Evolutionary conservation across 208 protist species (phyloP), one percentile per base, ranked within the genome.

Genomic region (Wallacemonas rigidus): DNA sequence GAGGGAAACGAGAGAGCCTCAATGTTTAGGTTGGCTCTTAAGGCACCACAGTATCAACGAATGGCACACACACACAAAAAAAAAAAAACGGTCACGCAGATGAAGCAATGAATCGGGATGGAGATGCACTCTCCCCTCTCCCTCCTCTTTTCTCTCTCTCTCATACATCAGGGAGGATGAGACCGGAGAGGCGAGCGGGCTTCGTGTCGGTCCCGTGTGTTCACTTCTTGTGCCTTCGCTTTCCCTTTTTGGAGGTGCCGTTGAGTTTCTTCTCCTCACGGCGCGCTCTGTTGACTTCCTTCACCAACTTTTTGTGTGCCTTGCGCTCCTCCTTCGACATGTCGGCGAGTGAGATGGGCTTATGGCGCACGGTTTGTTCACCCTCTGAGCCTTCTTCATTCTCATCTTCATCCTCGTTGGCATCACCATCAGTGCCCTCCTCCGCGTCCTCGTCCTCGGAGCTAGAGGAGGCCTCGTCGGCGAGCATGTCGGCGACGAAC

Each of bases 251-350:
- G 43, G 55, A 72, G 51, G 62, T 65, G 43, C 75, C 81, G 11
- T 82, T 82, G 63, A 85, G 86, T 67, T 96, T 94, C 79, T 96
- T 94, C 55, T 92, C 84, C 15, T 79, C 67, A 3, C 89, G 89
- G 56, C 76, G 79, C 57, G 93, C 78, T 2, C 88, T 85, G 41
- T 94, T 92, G 0, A 86, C 85, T 75, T 92, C 81, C 79, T 96
- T 94, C 3, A 96, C 91, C 4, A 77, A 68, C 71, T 87, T 93
- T 39, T 84, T 80, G 70, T 94, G 80, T 43, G 75, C 80, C 77
- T 91, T 94, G 39, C 89, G 87, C 74, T 96, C 88, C 64, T 94
- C 91, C 70, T 90, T 90, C 38, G 87, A 87, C 91, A 96, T 96
- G 38, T 92, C 79, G 0, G 89, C 79, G 44, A 96, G 71, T 39